Conservation (phyloP, 768 basidiomycete genomes). For the Rhodotorula sphaerocarpa region DNA sequence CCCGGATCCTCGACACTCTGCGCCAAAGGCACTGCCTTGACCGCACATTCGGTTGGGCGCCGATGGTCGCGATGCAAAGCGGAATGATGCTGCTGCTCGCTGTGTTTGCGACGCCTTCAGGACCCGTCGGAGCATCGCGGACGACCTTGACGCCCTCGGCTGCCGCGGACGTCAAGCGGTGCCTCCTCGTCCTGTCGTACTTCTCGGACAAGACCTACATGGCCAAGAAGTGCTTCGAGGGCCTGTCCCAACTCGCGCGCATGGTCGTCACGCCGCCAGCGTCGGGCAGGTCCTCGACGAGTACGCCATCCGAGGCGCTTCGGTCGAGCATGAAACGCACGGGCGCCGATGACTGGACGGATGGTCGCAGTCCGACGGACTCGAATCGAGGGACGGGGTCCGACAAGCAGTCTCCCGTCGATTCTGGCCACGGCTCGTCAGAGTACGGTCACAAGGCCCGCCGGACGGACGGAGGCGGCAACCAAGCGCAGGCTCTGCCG, state of each 20-base stretch:
- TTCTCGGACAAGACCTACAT: conserved; percentile 26
- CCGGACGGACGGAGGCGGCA: conserved; percentile 1
- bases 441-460: not conserved
- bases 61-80: conserved; percentile 46
- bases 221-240: conserved; percentile 8
- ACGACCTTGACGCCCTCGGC: conserved; percentile 45
- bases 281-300: too few relatives aligned
- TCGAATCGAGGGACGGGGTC: not conserved
- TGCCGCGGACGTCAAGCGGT: conserved; percentile 56
- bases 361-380: not conserved
- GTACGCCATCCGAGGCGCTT: not conserved
- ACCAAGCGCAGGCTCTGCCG: not conserved
- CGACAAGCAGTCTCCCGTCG: conserved; percentile 1
- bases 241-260: conserved; percentile 1
- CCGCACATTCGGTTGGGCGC: conserved; percentile 10
- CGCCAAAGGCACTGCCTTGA: conserved; percentile 43
- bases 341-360: conserved; percentile 13
- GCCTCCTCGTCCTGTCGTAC: conserved; percentile 52
- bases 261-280: not conserved
- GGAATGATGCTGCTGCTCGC: conserved; percentile 58
- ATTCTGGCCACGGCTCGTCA: not conserved
- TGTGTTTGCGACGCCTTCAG: conserved; percentile 53
- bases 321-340: conserved; percentile 9
- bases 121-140: conserved; percentile 37
- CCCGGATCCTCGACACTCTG: conserved; percentile 60